Evolutionary conservation across 2,329 filamentous ascomycete genomes (phyloP).

Genomic region (Acrocalymma vagum): DNA sequence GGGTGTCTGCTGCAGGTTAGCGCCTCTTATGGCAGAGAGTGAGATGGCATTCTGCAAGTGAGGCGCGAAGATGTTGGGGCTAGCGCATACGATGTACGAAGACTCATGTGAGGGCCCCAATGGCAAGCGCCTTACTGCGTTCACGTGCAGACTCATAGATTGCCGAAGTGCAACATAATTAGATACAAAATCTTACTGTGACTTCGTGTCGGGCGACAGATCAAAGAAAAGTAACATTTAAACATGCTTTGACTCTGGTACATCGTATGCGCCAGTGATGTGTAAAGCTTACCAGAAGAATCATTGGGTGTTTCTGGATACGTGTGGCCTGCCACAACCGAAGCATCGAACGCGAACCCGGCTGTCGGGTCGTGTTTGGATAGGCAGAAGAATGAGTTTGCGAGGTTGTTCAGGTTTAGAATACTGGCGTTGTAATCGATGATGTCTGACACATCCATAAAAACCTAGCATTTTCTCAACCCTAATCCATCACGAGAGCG

Average conservation of each 20-base stretch:
- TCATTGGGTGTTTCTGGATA: slow-evolving; percentile 53
- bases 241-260: slow-evolving; percentile 13
- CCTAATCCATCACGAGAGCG: slow-evolving; percentile 1
- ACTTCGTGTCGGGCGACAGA: too few species aligned
- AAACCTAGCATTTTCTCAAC: slow-evolving; percentile 57
- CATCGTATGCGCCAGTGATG: slow-evolving; percentile 7
- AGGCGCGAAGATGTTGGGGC: background rate
- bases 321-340: slow-evolving; percentile 69
- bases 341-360: slow-evolving; percentile 84
- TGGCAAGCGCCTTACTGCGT: too few species aligned
- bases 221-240: too few species aligned
- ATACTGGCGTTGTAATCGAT: slow-evolving; percentile 80
- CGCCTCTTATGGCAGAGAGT: slow-evolving; percentile 7
- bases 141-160: too few species aligned
- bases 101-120: slow-evolving; percentile 4
- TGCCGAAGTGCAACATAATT: too few species aligned
- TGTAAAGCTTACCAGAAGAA: slow-evolving; percentile 28
- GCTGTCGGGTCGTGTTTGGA: slow-evolving; percentile 74
- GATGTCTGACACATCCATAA: slow-evolving; percentile 85
- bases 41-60: too few species aligned
- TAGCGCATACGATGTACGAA: background rate
- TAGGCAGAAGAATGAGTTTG: slow-evolving; percentile 81
- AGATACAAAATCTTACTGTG: too few species aligned
- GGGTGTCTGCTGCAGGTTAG: slow-evolving; percentile 29
- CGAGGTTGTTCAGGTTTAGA: slow-evolving; percentile 71